These are phyloP conservation scores for Sporothrix variecibatus DNA, from an alignment of 2,329 filamentous ascomycete species.

Conservation along the genomic window DNA sequence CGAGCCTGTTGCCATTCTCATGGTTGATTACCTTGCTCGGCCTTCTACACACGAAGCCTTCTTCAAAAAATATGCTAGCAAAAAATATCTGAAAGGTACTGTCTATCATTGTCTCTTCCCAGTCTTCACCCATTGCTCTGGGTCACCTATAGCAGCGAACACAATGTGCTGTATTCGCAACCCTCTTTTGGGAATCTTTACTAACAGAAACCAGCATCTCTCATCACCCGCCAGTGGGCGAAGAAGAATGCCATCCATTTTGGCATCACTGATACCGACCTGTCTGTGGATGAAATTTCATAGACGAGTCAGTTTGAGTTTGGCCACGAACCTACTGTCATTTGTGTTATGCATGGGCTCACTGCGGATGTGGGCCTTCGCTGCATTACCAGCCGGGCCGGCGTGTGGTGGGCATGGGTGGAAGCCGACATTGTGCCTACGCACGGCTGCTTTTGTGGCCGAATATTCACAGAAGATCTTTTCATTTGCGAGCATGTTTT, in stretches of 20 bases:
- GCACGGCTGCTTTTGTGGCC: background rate
- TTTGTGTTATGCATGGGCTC: background rate
- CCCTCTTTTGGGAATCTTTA: background rate
- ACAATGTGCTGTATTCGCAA: background rate
- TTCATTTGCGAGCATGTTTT: background rate
- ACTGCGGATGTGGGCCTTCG: background rate
- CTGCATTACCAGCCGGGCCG: background rate
- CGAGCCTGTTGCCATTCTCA: conserved; percentile 84
- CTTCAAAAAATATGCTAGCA: conserved; percentile 99
- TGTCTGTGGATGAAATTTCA: conserved; percentile 53
- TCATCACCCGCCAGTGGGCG: conserved; percentile 88
- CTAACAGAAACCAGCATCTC: conserved; percentile 65
- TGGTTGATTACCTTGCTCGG: conserved; percentile 93
- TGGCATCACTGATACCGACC: conserved; percentile 53
- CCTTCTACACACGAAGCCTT: conserved; percentile 94
- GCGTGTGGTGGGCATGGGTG: background rate
- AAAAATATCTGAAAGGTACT: conserved; percentile 97
- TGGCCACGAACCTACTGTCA: background rate
- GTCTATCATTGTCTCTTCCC: background rate
- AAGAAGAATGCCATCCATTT: conserved; percentile 71
- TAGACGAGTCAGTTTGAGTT: conserved; percentile 12
- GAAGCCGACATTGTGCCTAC: background rate
- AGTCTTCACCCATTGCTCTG: background rate
- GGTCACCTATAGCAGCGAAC: background rate
- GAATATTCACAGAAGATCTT: background rate